Conservation (phyloP, 371 early-diverging fungal genomes). For the Mucor lusitanicus region DNA sequence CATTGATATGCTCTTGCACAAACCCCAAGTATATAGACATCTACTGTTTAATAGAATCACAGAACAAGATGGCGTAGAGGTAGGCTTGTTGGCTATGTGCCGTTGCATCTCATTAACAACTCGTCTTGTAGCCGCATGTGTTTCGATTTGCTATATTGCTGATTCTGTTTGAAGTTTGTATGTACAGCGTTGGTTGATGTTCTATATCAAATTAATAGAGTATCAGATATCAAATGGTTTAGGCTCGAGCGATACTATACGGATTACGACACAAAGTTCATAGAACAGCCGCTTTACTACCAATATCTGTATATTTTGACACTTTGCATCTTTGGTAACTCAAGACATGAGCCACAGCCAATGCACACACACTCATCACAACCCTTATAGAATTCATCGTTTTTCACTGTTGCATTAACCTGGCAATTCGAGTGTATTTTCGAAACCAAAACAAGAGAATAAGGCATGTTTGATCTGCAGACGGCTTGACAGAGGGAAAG, state of each 20-base stretch:
- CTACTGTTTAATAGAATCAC: constrained; percentile 78
- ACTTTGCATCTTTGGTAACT: constrained; percentile 70
- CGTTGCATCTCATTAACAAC: neutral
- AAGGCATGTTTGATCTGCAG: constrained; percentile 4
- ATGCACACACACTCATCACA: neutral
- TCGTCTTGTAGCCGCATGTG: constrained; percentile 59
- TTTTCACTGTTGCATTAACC: constrained; percentile 46
- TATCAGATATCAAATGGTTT: constrained; percentile 87
- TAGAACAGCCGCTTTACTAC: constrained; percentile 63
- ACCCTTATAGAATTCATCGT: constrained; percentile 39
- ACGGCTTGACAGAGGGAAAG: too few relatives aligned
- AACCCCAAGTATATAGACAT: constrained; percentile 91
- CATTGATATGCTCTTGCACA: constrained; percentile 92
- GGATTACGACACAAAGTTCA: constrained; percentile 52
- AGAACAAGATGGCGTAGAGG: constrained; percentile 54
- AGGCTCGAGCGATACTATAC: constrained; percentile 73
- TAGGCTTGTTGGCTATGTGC: constrained; percentile 10
- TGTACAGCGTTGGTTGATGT: neutral
- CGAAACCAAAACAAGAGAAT: constrained; percentile 20
- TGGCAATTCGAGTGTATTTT: constrained; percentile 34
- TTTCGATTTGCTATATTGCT: constrained; percentile 46
- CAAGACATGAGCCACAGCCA: neutral
- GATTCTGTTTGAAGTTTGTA: constrained; percentile 28
- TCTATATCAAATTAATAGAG: neutral
- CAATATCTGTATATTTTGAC: constrained; percentile 83